Evolutionary conservation across 805 yeast genomes (phyloP).

Genomic region (Wickerhamomyces ciferrii): DNA sequence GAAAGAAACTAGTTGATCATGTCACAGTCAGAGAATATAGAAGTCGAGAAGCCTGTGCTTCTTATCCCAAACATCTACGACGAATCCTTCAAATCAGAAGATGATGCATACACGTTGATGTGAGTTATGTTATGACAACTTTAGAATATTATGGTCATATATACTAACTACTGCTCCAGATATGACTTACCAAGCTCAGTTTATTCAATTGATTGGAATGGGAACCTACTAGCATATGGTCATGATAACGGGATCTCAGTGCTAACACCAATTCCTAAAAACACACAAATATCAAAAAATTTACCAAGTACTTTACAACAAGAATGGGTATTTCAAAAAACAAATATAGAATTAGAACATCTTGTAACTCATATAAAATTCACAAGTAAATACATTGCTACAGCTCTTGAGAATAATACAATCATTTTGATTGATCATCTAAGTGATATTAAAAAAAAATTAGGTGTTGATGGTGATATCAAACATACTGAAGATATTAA

Average conservation of each 20-base stretch:
- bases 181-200: slow-evolving; percentile 16
- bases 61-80: slow-evolving; percentile 20
- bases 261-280: slow-evolving; percentile 17
- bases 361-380: slow-evolving; percentile 13
- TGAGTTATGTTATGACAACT: slow-evolving; percentile 9
- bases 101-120: slow-evolving; percentile 18
- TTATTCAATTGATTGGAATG: slow-evolving; percentile 19
- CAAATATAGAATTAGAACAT: slow-evolving; percentile 5
- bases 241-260: slow-evolving; percentile 17
- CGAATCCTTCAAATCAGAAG: slow-evolving; percentile 8
- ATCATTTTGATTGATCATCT: slow-evolving; percentile 16
- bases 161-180: slow-evolving; percentile 1
- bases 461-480: slow-evolving; percentile 4
- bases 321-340: slow-evolving; percentile 19
- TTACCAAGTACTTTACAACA: slow-evolving; percentile 18
- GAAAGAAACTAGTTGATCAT: not conserved
- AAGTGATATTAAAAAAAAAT: slow-evolving; percentile 9
- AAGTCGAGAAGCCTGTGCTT: slow-evolving; percentile 12
- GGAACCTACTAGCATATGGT: slow-evolving; percentile 13
- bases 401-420: slow-evolving; percentile 15
- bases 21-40: not conserved
- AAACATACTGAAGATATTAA: slow-evolving; percentile 23
- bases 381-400: slow-evolving; percentile 15
- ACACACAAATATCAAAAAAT: slow-evolving; percentile 16
- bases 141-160: not conserved